Evolutionary conservation across 176 grass and related monocot genomes (phyloP).

Genomic region (Aegilops tauschii): DNA sequence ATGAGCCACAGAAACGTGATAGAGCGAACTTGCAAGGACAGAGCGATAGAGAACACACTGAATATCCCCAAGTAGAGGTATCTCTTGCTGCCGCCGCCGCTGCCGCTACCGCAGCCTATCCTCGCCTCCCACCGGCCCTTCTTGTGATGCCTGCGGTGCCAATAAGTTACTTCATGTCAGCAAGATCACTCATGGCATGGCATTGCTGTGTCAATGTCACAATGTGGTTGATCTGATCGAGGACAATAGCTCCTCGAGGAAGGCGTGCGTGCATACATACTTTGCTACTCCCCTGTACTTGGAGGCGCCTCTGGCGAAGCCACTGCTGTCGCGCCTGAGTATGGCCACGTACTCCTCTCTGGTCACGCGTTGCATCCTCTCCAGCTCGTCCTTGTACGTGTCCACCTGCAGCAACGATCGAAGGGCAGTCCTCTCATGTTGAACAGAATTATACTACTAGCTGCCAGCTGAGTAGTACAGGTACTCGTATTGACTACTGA

Average conservation of each 20-base stretch:
- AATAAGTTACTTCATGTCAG: not conserved
- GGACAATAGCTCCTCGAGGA: not conserved
- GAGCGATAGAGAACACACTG: not conserved
- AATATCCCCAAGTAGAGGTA: constrained; percentile 52
- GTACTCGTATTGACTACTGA: too few species aligned
- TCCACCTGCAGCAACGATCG: constrained; percentile 59
- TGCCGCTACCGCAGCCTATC: constrained; percentile 21
- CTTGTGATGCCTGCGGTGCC: constrained; percentile 40
- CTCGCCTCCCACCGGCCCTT: constrained; percentile 53
- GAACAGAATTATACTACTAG: too few species aligned
- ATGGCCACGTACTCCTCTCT: constrained; percentile 60
- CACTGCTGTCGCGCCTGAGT: constrained; percentile 67
- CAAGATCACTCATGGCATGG: not conserved
- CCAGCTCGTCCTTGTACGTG: constrained; percentile 53
- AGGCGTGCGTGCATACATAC: constrained; percentile 9
- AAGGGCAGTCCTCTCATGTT: not conserved
- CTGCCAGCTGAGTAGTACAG: too few species aligned
- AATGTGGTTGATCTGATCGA: not conserved
- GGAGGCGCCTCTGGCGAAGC: constrained; percentile 79
- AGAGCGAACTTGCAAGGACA: too few species aligned
- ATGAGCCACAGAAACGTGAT: too few species aligned
- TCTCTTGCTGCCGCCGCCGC: constrained; percentile 8
- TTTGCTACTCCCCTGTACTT: constrained; percentile 79
- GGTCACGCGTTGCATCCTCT: constrained; percentile 57
- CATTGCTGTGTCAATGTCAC: not conserved